Evolutionary conservation across 2,329 filamentous ascomycete species (phyloP).

Genomic region (Sporothrix pallida): DNA sequence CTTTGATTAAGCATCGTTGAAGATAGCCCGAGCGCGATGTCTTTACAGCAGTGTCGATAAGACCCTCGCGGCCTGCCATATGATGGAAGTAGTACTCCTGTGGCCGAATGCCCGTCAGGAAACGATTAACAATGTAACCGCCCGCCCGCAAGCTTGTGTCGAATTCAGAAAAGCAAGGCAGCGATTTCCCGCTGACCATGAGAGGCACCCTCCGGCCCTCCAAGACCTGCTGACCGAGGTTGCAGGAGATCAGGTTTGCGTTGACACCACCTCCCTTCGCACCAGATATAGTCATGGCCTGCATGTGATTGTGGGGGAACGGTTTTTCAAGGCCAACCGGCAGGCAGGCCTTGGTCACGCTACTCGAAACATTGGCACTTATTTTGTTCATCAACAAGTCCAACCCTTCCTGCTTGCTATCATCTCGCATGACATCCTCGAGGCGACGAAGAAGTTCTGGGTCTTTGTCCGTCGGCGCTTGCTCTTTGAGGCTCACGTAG

Average conservation of each 20-base stretch:
- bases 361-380: constrained; percentile 73
- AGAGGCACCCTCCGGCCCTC: constrained; percentile 93
- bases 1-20: constrained; percentile 96
- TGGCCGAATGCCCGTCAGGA: constrained; percentile 95
- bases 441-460: constrained; percentile 76
- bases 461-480: constrained; percentile 66
- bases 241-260: constrained; percentile 96
- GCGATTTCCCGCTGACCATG: constrained; percentile 96
- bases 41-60: constrained; percentile 99
- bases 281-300: constrained; percentile 96
- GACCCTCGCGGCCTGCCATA: constrained; percentile 97
- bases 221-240: constrained; percentile 93
- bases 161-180: constrained; percentile 92
- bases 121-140: constrained; percentile 92
- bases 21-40: constrained; percentile 96
- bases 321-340: constrained; percentile 84
- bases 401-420: constrained; percentile 87
- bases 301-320: constrained; percentile 98
- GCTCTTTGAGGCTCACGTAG: constrained; percentile 82
- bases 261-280: constrained; percentile 94
- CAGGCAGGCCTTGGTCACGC: constrained; percentile 78
- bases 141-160: constrained; percentile 89
- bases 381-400: constrained; percentile 82
- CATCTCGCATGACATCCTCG: constrained; percentile 89
- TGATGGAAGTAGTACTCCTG: constrained; percentile 99